Evolutionary conservation across 2,329 filamentous ascomycete genomes (phyloP).

Genomic region (Cercospora sp.): DNA sequence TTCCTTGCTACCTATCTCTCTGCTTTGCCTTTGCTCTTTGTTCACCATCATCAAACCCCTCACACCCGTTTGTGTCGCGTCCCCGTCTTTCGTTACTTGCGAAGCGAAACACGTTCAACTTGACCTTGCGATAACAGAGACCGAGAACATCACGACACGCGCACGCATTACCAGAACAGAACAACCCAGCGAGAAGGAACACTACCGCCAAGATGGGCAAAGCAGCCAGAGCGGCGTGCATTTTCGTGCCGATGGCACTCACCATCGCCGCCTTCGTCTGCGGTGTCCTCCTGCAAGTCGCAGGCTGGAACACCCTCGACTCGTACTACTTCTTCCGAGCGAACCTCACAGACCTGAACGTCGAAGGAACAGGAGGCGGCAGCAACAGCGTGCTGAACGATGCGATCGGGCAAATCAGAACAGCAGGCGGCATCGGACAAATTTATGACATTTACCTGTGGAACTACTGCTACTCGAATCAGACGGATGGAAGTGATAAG

Average conservation of each 20-base stretch:
- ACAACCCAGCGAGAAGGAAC: background rate
- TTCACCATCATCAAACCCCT: background rate
- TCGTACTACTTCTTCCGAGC: conserved; percentile 57
- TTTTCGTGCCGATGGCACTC: conserved; percentile 80
- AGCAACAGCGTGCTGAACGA: conserved; percentile 39
- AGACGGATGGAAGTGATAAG: conserved; percentile 47
- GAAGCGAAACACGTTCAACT: background rate
- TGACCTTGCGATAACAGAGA: background rate
- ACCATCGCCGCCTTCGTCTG: conserved; percentile 76
- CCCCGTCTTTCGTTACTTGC: conserved; percentile 1
- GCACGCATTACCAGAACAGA: background rate
- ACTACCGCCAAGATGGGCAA: conserved; percentile 59
- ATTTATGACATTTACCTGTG: conserved; percentile 81
- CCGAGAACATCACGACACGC: background rate
- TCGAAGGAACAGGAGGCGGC: conserved; percentile 14
- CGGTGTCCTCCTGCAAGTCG: conserved; percentile 59
- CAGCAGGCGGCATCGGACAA: conserved; percentile 60
- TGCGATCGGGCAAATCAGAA: conserved; percentile 43
- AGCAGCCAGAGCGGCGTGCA: conserved; percentile 79
- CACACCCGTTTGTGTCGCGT: background rate
- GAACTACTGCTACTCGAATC: conserved; percentile 74
- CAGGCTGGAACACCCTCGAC: conserved; percentile 56
- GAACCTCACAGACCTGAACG: conserved; percentile 42
- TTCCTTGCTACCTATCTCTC: background rate
- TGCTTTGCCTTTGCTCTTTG: background rate